Conservation (phyloP, 768 basidiomycete genomes). For the Suillus subaureus region DNA sequence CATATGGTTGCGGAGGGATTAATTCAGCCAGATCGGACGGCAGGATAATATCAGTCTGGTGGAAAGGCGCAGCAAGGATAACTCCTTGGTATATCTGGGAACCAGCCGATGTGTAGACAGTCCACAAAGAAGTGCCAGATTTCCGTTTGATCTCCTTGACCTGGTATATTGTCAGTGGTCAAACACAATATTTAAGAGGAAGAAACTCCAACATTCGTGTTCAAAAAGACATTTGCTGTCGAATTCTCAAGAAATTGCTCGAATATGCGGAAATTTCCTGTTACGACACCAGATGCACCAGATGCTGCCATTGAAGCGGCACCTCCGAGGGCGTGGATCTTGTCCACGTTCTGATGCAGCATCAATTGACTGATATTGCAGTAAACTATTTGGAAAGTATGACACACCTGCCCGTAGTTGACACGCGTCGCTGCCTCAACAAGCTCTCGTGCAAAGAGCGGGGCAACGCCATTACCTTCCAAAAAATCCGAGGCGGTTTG, state of each 20-base stretch:
- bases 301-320: conserved; percentile 69
- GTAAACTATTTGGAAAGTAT: not conserved
- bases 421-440: conserved; percentile 81
- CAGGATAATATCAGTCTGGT: conserved; percentile 61
- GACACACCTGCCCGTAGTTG: conserved; percentile 75
- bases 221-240: conserved; percentile 67
- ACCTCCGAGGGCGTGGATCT: conserved; percentile 80
- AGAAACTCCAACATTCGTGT: conserved; percentile 56
- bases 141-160: conserved; percentile 53
- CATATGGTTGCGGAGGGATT: conserved; percentile 74
- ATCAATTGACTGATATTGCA: conserved; percentile 5
- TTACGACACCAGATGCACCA: conserved; percentile 65
- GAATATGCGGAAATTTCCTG: conserved; percentile 88
- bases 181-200: conserved; percentile 1
- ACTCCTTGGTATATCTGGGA: conserved; percentile 65
- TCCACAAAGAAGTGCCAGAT: conserved; percentile 52
- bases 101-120: conserved; percentile 50
- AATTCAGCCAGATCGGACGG: conserved; percentile 48
- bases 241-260: conserved; percentile 76
- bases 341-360: conserved; percentile 54
- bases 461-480: conserved; percentile 51
- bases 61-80: conserved; percentile 87
- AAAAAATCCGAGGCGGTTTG: conserved; percentile 63
- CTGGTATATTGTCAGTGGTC: conserved; percentile 32
- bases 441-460: conserved; percentile 68